Evolutionary conservation across 2,329 filamentous ascomycete genomes (phyloP).

Genomic region (Xylaria sp.): DNA sequence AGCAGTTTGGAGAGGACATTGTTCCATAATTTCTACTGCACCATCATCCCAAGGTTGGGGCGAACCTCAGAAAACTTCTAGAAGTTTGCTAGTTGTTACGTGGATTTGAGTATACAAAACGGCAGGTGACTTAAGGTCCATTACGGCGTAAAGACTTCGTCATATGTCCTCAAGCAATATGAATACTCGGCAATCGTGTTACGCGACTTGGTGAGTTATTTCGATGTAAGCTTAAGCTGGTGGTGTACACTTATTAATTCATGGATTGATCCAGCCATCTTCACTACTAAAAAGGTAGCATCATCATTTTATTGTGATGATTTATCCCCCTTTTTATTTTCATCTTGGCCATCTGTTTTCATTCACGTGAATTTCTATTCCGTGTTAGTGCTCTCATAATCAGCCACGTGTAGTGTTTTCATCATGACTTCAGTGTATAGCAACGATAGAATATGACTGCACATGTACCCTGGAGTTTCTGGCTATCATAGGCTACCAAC

Average conservation of each 20-base stretch:
- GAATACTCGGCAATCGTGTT: slow-evolving; percentile 2
- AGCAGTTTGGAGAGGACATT: slow-evolving; percentile 4
- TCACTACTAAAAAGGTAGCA: neutral
- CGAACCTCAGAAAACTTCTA: slow-evolving; percentile 16
- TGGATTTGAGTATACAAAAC: neutral
- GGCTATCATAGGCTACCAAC: neutral
- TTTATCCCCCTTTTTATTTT: neutral
- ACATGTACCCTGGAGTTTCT: neutral
- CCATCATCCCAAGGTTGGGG: neutral
- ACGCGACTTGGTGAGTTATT: neutral
- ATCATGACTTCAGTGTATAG: neutral
- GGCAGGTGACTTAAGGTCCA: neutral
- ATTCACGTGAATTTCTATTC: too few relatives aligned
- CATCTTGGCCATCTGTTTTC: neutral
- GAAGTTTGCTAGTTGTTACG: slow-evolving; percentile 24
- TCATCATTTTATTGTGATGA: neutral
- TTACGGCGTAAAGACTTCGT: slow-evolving; percentile 21
- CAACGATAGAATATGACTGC: neutral
- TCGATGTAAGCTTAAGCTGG: neutral
- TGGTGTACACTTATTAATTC: neutral
- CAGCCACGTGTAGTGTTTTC: neutral
- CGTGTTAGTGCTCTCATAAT: neutral
- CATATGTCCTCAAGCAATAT: slow-evolving; percentile 4
- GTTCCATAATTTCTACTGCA: slow-evolving; percentile 21
- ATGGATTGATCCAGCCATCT: neutral